Base-by-base conservation (phyloP, 495 filamentous ascomycete genomes). In the Neurospora sp. region DNA sequence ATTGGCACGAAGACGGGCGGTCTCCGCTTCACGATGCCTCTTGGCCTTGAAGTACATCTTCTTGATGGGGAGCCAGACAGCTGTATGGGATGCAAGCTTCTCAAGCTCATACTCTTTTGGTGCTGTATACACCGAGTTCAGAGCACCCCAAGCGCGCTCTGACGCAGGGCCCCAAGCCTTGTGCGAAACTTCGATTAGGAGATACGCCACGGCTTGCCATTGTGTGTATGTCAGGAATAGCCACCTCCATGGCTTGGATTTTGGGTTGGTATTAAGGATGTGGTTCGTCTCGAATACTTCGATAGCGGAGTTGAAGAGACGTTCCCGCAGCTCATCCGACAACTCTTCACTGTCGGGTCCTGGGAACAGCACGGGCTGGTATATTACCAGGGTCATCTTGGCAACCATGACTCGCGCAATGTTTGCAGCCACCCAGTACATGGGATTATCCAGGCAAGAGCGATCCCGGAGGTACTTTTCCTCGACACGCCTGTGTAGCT, bases 171-270 rank as follows among this genome's bases (percentile, higher is more conserved):
- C 75, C 89, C 89, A 87, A 22, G 91, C 89, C 31, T 93, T 89
- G 35, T 91, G 87, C 76, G 91, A 91, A 4, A 96, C 85, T 76
- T 98, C 95, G 1, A 92, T 87, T 9, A 97, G 80, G 4, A 90
- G 84, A 76, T 92, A 92, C 2, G 90, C 91, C 4, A 96, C 85
- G 5, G 93, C 92, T 74, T 95, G 91, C 90, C 91, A 93, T 72
- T 95, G 92, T 22, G 90, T 90, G 78, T 94, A 93, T 0, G 89
- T 92, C 76, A 89, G 87, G 81, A 93, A 94, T 9, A 94, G 85
- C 94, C 94, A 97, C 35, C 88, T 86, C 89, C 91, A 97, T 70
- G 90, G 87, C 70, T 87, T 85, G 4, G 87, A 88, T 10, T 87
- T 83, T 9, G 86, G 80, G 73, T 91, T 89, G 12, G 83, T 87